These are phyloP conservation scores for Pharus latifolius DNA, from an alignment of 176 grass and related monocot species.

Conservation along the genomic window DNA sequence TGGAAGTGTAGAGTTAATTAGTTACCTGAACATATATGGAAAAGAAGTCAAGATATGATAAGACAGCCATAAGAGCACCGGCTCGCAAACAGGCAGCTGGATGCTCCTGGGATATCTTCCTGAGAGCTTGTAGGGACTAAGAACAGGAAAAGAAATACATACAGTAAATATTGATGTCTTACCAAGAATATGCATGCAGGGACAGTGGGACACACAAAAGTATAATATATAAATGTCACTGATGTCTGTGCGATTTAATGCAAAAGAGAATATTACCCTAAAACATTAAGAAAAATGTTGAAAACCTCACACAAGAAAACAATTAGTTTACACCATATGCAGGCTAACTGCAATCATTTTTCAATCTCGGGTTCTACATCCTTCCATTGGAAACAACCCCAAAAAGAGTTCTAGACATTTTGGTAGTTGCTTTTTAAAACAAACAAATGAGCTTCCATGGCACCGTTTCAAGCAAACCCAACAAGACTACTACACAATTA, in stretches of 20 bases:
- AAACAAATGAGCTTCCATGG: too few relatives aligned
- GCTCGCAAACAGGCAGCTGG: constrained; percentile 72
- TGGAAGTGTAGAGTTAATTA: background rate
- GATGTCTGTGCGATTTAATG: too few relatives aligned
- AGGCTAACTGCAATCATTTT: too few relatives aligned
- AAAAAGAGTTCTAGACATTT: too few relatives aligned
- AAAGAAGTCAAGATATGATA: constrained; percentile 85
- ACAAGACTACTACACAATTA: background rate
- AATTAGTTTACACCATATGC: too few relatives aligned
- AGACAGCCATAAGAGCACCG: constrained; percentile 75
- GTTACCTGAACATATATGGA: constrained; percentile 76
- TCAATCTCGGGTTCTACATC: too few relatives aligned
- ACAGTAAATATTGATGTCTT: background rate
- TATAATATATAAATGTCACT: too few relatives aligned
- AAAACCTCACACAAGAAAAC: too few relatives aligned
- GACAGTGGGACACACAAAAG: background rate
- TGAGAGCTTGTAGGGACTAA: constrained; percentile 85
- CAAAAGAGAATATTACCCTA: too few relatives aligned
- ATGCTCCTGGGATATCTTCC: constrained; percentile 87
- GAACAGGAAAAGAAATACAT: background rate
- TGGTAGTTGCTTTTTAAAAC: too few relatives aligned
- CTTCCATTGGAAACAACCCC: too few relatives aligned
- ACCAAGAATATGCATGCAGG: background rate
- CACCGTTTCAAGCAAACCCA: background rate
- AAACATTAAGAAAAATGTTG: too few relatives aligned